A percentile compares a stretch with the other conserved stretches of the same genome.
Evolutionary conservation across 768 basidiomycete genomes (phyloP).

Genomic region (Tephrocybe sp.): DNA sequence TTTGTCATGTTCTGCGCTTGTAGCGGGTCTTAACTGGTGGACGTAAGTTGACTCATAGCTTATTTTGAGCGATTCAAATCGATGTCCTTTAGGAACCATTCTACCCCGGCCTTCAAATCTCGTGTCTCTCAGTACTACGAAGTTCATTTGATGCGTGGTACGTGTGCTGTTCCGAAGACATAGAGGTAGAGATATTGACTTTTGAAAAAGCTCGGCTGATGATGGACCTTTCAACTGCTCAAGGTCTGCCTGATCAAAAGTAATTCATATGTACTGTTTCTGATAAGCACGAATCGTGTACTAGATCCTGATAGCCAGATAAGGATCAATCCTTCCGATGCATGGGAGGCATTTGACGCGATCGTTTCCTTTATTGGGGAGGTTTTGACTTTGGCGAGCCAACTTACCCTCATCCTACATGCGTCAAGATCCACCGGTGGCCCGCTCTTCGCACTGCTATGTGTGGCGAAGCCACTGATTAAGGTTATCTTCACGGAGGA

Average conservation of each 20-base stretch:
- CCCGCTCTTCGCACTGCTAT: constrained; percentile 31
- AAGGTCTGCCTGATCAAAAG: constrained; percentile 8
- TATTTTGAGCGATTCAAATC: background rate
- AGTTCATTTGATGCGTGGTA: constrained; percentile 26
- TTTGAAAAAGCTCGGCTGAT: constrained; percentile 15
- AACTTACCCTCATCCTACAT: constrained; percentile 29
- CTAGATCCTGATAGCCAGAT: constrained; percentile 22
- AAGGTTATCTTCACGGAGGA: constrained; percentile 12
- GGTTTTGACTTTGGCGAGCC: constrained; percentile 21
- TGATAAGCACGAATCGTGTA: background rate
- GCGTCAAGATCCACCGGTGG: constrained; percentile 29
- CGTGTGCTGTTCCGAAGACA: background rate
- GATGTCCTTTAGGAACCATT: constrained; percentile 6
- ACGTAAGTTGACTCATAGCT: constrained; percentile 12
- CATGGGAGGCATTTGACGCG: constrained; percentile 24
- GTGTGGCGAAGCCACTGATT: constrained; percentile 29
- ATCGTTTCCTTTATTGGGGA: constrained; percentile 21
- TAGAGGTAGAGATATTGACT: background rate
- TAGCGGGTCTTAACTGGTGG: constrained; percentile 21
- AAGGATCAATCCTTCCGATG: constrained; percentile 15
- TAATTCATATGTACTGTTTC: background rate
- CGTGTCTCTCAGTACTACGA: constrained; percentile 23
- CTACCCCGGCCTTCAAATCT: constrained; percentile 12
- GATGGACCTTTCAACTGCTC: constrained; percentile 22
- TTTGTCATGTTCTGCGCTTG: constrained; percentile 16